These are phyloP conservation scores for Cephaloascus fragrans DNA, from an alignment of 805 yeast genomes.

Conservation along the genomic window DNA sequence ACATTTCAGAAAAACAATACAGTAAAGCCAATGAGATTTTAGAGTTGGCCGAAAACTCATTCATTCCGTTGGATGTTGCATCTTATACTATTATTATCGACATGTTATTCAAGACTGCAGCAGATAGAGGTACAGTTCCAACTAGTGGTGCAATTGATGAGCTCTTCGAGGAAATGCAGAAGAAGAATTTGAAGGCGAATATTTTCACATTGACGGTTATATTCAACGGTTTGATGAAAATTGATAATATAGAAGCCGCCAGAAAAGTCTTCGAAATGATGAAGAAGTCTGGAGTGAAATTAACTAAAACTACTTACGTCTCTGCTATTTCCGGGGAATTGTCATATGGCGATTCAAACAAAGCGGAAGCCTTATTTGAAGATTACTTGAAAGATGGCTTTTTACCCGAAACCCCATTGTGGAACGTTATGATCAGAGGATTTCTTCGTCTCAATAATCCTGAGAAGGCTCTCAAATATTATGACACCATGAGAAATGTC, in stretches of 20 bases:
- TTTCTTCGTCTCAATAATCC: slow-evolving; percentile 19
- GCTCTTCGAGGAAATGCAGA: slow-evolving; percentile 30
- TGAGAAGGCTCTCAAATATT: slow-evolving; percentile 29
- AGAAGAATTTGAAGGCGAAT: slow-evolving; percentile 26
- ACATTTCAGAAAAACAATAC: slow-evolving; percentile 26
- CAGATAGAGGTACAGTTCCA: slow-evolving; percentile 32
- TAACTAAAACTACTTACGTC: slow-evolving; percentile 28
- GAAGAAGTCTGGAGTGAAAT: slow-evolving; percentile 17
- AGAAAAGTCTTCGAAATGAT: slow-evolving; percentile 35
- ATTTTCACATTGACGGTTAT: slow-evolving; percentile 40
- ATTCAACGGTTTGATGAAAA: slow-evolving; percentile 41
- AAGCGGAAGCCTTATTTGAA: slow-evolving; percentile 21
- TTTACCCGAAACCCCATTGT: slow-evolving; percentile 24
- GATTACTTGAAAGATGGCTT: slow-evolving; percentile 22
- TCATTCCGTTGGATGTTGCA: slow-evolving; percentile 46
- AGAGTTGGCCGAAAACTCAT: slow-evolving; percentile 28
- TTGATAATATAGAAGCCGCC: slow-evolving; percentile 43
- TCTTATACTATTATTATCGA: slow-evolving; percentile 56
- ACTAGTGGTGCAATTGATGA: slow-evolving; percentile 23
- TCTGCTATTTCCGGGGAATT: slow-evolving; percentile 39
- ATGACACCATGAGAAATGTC: slow-evolving; percentile 19
- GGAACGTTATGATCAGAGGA: slow-evolving; percentile 28
- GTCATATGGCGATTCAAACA: slow-evolving; percentile 22
- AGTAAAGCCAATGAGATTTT: slow-evolving; percentile 41
- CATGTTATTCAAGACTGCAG: slow-evolving; percentile 35